These are phyloP conservation scores for Arabidopsis suecica DNA, from an alignment of 345 rosid species.

Conservation along the genomic window DNA sequence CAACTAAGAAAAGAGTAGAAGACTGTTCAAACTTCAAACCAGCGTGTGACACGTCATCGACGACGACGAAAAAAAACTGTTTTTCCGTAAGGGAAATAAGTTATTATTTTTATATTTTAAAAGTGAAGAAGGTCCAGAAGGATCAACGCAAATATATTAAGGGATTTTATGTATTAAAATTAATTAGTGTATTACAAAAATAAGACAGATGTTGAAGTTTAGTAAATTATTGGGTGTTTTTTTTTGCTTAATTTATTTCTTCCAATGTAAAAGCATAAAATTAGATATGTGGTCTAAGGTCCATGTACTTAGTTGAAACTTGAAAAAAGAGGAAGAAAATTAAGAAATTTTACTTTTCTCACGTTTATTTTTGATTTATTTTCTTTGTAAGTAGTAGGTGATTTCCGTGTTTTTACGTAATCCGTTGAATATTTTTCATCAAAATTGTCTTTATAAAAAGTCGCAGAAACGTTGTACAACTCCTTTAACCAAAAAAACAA, in stretches of 20 bases:
- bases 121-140: slow-evolving; percentile 3
- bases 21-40: slow-evolving; percentile 36
- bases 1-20: slow-evolving; percentile 43
- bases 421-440: slow-evolving; percentile 1
- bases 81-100: background rate
- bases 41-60: slow-evolving; percentile 37
- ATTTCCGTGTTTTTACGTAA: slow-evolving; percentile 33
- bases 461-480: background rate
- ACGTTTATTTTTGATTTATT: background rate
- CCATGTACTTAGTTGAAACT: slow-evolving; percentile 10
- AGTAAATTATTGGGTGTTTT: background rate
- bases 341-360: background rate
- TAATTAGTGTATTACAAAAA: background rate
- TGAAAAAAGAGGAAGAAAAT: background rate
- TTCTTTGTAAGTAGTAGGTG: slow-evolving; percentile 20
- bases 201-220: slow-evolving; percentile 11
- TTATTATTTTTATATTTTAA: background rate
- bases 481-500: background rate
- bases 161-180: background rate
- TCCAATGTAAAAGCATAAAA: slow-evolving; percentile 12
- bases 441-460: background rate
- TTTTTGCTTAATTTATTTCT: background rate
- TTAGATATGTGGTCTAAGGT: slow-evolving; percentile 7
- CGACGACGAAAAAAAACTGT: background rate
- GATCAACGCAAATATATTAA: background rate